phyloP scores from a whole-genome alignment of 73 alveolate species.

The Paramecium sonneborni region DNA sequence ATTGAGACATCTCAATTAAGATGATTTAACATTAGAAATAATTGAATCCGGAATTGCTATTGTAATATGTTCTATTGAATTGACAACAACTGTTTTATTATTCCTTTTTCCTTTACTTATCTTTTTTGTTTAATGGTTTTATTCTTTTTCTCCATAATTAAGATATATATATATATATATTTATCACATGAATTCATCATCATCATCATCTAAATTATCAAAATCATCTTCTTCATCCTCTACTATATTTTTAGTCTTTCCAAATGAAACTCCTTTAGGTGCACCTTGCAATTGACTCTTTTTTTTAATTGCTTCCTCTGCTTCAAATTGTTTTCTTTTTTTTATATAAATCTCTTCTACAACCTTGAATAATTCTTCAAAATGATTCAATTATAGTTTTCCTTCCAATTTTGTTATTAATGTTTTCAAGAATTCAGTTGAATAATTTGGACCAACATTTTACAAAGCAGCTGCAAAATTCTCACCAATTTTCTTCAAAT shows the following conservation, averaged over 20 bases:
- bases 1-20: not conserved
- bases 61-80: not conserved
- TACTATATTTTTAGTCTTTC: conserved; percentile 19
- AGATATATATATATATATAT: not conserved
- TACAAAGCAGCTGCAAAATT: conserved; percentile 44
- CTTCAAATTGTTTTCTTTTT: conserved; percentile 13
- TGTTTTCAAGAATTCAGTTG: not conserved
- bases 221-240: conserved; percentile 43
- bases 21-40: not conserved
- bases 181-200: conserved; percentile 50
- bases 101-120: not conserved
- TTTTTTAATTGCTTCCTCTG: conserved; percentile 19
- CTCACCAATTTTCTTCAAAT: conserved; percentile 55
- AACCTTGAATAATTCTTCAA: not conserved
- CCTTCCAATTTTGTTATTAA: not conserved
- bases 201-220: conserved; percentile 48
- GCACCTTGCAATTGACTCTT: not conserved
- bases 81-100: not conserved
- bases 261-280: conserved; percentile 54
- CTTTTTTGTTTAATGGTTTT: not conserved
- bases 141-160: conserved; percentile 16
- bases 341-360: not conserved
- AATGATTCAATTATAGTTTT: not conserved
- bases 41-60: not conserved
- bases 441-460: conserved; percentile 47